Percentiles rank a stretch among this genome's conserved stretches.
Conservation (phyloP, 768 basidiomycete species). For the Boletus huronensis region DNA sequence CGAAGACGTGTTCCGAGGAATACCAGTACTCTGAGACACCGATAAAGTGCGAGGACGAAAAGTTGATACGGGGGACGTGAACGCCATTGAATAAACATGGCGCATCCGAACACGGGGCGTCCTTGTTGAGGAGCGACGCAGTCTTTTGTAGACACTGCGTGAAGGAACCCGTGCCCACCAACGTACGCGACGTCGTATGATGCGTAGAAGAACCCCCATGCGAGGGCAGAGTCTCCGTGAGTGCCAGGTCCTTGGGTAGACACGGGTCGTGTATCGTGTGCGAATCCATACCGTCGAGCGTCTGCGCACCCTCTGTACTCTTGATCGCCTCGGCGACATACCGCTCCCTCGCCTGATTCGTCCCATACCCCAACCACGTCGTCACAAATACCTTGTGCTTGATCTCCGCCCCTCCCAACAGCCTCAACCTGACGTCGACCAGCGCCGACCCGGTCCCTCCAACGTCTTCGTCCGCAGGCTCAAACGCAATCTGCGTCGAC, state of each 20-base stretch:
- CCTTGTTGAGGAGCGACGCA: constrained; percentile 78
- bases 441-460: constrained; percentile 51
- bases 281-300: constrained; percentile 13
- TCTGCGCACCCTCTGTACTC: constrained; percentile 45
- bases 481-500: constrained; percentile 98
- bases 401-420: constrained; percentile 83
- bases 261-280: constrained; percentile 80
- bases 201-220: constrained; percentile 38
- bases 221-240: constrained; percentile 56
- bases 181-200: constrained; percentile 49
- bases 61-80: constrained; percentile 91
- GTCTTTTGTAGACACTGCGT: constrained; percentile 73
- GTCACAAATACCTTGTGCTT: constrained; percentile 94
- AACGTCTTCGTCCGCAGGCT: constrained; percentile 64
- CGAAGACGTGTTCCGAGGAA: constrained; percentile 95
- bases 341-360: constrained; percentile 93
- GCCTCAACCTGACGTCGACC: constrained; percentile 74
- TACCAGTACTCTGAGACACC: constrained; percentile 99
- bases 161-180: constrained; percentile 89
- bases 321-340: constrained; percentile 72
- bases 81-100: constrained; percentile 95
- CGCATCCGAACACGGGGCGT: constrained; percentile 72
- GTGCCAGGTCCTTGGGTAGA: constrained; percentile 69
- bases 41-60: constrained; percentile 89
- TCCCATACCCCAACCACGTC: constrained; percentile 98